These are phyloP conservation scores for Grosmannia serpens DNA, from an alignment of 2,329 filamentous ascomycete genomes.

Conservation along the genomic window DNA sequence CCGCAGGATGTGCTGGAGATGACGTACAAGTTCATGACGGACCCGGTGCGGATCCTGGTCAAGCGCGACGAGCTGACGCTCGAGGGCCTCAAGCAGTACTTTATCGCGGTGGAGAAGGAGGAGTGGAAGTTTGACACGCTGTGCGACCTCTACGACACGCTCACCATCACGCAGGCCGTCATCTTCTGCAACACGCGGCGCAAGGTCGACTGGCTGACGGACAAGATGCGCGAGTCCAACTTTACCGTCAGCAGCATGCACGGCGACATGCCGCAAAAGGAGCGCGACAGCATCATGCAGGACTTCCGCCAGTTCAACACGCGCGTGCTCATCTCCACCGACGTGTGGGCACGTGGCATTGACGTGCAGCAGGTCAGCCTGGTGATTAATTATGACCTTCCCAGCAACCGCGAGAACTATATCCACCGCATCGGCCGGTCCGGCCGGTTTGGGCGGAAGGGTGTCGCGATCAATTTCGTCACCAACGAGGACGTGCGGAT, in stretches of 20 bases:
- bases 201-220: slow-evolving; percentile 98
- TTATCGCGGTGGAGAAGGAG: slow-evolving; percentile 98
- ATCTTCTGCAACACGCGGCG: slow-evolving; percentile 99
- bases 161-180: slow-evolving; percentile 97
- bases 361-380: slow-evolving; percentile 97
- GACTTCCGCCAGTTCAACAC: slow-evolving; percentile 96
- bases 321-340: slow-evolving; percentile 90
- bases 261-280: slow-evolving; percentile 97
- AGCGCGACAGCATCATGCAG: slow-evolving; percentile 98
- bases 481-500: slow-evolving; percentile 97
- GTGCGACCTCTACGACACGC: slow-evolving; percentile 95
- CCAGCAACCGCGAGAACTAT: slow-evolving; percentile 98
- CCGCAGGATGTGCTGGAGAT: slow-evolving; percentile 98
- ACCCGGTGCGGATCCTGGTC: slow-evolving; percentile 89
- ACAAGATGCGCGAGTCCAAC: slow-evolving; percentile 98
- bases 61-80: slow-evolving; percentile 98
- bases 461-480: slow-evolving; percentile 99
- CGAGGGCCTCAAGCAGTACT: slow-evolving; percentile 97
- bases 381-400: slow-evolving; percentile 98
- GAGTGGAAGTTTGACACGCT: slow-evolving; percentile 99
- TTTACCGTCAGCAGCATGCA: slow-evolving; percentile 99
- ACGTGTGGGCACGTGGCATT: slow-evolving; percentile 96
- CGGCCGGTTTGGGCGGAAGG: slow-evolving; percentile 92
- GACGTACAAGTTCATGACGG: slow-evolving; percentile 99
- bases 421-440: slow-evolving; percentile 96